Base-by-base conservation (phyloP, 1,284 basidiomycete genomes). In the Coniophora puteana region DNA sequence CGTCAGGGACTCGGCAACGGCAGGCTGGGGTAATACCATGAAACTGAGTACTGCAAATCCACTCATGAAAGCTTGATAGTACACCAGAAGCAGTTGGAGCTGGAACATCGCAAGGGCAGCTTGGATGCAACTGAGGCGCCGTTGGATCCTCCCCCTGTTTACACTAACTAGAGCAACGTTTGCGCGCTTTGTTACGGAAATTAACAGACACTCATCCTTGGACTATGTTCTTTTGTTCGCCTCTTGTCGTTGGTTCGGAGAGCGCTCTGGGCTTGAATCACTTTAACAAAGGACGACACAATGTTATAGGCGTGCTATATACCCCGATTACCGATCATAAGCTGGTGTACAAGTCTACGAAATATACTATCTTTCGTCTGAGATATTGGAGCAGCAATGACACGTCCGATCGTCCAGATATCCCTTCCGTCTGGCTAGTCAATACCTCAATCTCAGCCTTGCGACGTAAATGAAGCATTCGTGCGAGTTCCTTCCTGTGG, bases 371-470 rank as follows among this genome's bases (percentile, higher is more conserved):
- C n/a, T n/a, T n/a, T n/a, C n/a, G n/a, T n/a, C n/a, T n/a, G n/a
- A n/a, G n/a, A 10, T 10, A 27, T 27, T 10, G 14, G 26, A 10
- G 26, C n/a, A n/a, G n/a, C n/a, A n/a, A n/a, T n/a, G n/a, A n/a
- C n/a, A n/a, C n/a, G n/a, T n/a, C n/a, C n/a, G n/a, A n/a, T n/a
- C n/a, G n/a, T n/a, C n/a, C n/a, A n/a, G n/a, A n/a, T n/a, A n/a
- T n/a, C n/a, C n/a, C n/a, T n/a, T n/a, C n/a, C n/a, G n/a, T n/a
- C n/a, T n/a, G n/a, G 5, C 41, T 41, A 5, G 69, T 61, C 37
- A 94, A 59, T 31, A 91, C 72, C 60, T 95, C 88, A 44, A 92
- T 93, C 63, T 95, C 93, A 2, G 92, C 92, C 62, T 96, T 96
- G 38, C 81, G 77, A 27, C 85, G 76, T 5, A 68, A 72, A 57